A percentile compares a stretch with the other conserved stretches of the same genome.
These are phyloP conservation scores for Orobanche coerulescens DNA, from an alignment of 257 asterid genomes.

Conservation along the genomic window DNA sequence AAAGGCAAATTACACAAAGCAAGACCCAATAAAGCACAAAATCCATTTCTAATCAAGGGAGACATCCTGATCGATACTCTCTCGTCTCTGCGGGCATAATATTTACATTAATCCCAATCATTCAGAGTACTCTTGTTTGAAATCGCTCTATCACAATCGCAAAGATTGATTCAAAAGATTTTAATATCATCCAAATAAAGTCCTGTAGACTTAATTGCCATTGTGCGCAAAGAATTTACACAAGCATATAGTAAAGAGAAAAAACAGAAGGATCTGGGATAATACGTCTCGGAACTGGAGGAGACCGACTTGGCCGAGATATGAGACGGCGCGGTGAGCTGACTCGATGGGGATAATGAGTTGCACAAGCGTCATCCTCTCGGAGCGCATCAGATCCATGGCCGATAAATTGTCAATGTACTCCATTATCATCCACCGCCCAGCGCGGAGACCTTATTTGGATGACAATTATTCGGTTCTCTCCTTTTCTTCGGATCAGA, in stretches of 20 bases:
- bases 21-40: constrained; percentile 13
- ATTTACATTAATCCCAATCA: background rate
- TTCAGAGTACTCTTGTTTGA: constrained; percentile 5
- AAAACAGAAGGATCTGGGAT: constrained; percentile 30
- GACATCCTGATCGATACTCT: background rate
- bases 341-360: constrained; percentile 94
- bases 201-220: background rate
- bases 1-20: background rate
- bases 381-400: constrained; percentile 99
- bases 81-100: background rate
- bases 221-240: background rate
- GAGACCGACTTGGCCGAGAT: constrained; percentile 91
- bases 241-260: background rate
- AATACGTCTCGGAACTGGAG: constrained; percentile 87
- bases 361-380: constrained; percentile 85
- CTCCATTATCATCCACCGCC: constrained; percentile 57
- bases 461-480: constrained; percentile 21
- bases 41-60: too few relatives aligned
- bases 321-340: constrained; percentile 88
- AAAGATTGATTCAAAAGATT: constrained; percentile 11
- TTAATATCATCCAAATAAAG: constrained; percentile 2
- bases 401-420: constrained; percentile 55
- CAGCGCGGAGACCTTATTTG: constrained; percentile 2
- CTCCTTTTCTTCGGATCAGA: constrained; percentile 33
- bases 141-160: background rate